Conservation (phyloP, 2,329 filamentous ascomycete genomes). For the Dactylellina haptotyla region DNA sequence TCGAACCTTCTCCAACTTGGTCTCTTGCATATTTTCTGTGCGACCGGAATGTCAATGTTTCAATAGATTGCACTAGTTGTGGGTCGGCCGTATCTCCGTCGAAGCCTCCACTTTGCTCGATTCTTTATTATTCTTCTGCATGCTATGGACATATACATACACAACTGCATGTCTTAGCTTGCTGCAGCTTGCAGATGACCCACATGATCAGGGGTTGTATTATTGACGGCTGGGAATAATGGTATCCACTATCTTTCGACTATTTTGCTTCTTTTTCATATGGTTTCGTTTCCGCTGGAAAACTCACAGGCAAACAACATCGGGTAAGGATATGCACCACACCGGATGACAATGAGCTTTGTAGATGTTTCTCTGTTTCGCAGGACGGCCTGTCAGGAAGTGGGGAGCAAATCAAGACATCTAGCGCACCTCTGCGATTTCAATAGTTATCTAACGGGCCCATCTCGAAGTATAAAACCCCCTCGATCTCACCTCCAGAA, state of each 20-base stretch:
- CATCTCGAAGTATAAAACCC: slow-evolving; percentile 43
- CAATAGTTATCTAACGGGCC: neutral
- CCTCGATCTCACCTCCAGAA: slow-evolving; percentile 37
- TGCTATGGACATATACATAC: neutral
- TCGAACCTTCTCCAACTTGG: slow-evolving; percentile 49
- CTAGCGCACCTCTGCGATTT: slow-evolving; percentile 1
- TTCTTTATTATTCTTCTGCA: slow-evolving; percentile 1
- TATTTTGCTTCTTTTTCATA: slow-evolving; percentile 35
- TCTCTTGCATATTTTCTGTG: slow-evolving; percentile 40
- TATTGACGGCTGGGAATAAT: slow-evolving; percentile 1
- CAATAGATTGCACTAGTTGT: slow-evolving; percentile 7
- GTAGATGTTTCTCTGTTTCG: slow-evolving; percentile 10
- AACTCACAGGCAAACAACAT: slow-evolving; percentile 30
- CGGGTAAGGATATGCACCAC: neutral
- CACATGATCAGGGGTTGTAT: slow-evolving; percentile 39
- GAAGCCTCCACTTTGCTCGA: slow-evolving; percentile 1
- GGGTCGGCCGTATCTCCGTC: slow-evolving; percentile 12
- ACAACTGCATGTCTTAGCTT: slow-evolving; percentile 23
- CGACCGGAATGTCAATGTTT: slow-evolving; percentile 35
- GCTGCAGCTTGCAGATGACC: slow-evolving; percentile 35
- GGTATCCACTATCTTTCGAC: slow-evolving; percentile 24
- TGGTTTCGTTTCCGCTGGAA: slow-evolving; percentile 10
- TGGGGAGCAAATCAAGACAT: slow-evolving; percentile 21
- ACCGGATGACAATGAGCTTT: slow-evolving; percentile 3
- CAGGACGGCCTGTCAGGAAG: slow-evolving; percentile 7